A percentile compares a stretch with the other conserved stretches of the same genome.
phyloP scores from a whole-genome alignment of 2,329 filamentous ascomycete species.

The Fusarium globosum region DNA sequence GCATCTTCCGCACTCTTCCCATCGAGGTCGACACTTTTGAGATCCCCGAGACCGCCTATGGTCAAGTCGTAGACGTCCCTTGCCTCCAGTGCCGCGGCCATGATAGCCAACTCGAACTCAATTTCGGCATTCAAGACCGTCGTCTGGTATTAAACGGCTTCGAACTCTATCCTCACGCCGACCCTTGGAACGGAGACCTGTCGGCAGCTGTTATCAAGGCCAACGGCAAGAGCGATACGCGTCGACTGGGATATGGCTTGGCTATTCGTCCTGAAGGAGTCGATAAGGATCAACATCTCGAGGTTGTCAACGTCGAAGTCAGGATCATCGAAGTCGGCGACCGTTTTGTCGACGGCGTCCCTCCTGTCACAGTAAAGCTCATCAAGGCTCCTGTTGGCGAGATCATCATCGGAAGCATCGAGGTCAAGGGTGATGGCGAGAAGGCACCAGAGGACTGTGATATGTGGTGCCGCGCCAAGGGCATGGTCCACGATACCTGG shows the following conservation, averaged over 20 bases:
- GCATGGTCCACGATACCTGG: conserved; percentile 45
- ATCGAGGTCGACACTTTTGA: conserved; percentile 51
- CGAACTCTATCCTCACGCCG: conserved; percentile 67
- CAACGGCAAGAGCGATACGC: conserved; percentile 49
- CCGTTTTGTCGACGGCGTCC: conserved; percentile 64
- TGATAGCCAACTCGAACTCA: conserved; percentile 61
- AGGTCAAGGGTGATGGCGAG: conserved; percentile 48
- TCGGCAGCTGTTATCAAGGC: conserved; percentile 59
- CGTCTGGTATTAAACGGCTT: conserved; percentile 69
- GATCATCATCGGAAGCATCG: conserved; percentile 64
- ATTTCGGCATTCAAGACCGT: conserved; percentile 62
- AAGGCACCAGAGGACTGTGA: conserved; percentile 50
- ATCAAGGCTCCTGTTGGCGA: conserved; percentile 68
- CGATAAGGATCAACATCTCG: conserved; percentile 62
- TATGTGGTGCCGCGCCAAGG: conserved; percentile 64
- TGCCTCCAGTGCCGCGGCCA: conserved; percentile 65
- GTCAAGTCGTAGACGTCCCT: conserved; percentile 59
- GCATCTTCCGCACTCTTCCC: conserved; percentile 56
- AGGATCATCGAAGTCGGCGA: conserved; percentile 70
- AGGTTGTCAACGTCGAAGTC: conserved; percentile 65
- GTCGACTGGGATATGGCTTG: conserved; percentile 63
- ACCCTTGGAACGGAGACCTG: conserved; percentile 58
- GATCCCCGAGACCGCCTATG: conserved; percentile 49
- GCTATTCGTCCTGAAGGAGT: conserved; percentile 56
- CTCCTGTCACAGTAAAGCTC: conserved; percentile 68